phyloP scores from a whole-genome alignment of 257 asterid species.

The Fraxinus excelsior region DNA sequence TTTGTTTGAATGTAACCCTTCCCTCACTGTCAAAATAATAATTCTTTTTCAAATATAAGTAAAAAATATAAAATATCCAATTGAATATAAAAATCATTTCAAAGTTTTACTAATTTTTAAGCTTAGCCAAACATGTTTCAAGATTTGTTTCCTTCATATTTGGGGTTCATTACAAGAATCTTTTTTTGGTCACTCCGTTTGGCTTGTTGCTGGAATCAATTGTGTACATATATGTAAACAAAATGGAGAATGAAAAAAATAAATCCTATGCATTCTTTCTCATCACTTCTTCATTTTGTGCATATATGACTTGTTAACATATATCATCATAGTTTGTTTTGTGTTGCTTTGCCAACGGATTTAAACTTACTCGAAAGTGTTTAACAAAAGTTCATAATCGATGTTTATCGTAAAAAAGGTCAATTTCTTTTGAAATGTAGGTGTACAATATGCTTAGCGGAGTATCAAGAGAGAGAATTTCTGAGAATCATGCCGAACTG shows the following conservation, averaged over 20 bases:
- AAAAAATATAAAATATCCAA: neutral
- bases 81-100: neutral
- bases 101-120: neutral
- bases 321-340: neutral
- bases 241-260: neutral
- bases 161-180: neutral
- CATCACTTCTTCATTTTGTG: neutral
- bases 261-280: neutral
- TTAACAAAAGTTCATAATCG: neutral
- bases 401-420: neutral
- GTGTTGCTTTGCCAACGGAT: neutral
- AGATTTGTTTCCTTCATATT: neutral
- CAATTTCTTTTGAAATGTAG: slow-evolving; percentile 38
- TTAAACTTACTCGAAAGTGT: neutral
- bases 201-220: neutral
- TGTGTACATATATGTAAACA: neutral
- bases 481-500: slow-evolving; percentile 86
- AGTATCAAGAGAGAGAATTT: slow-evolving; percentile 78
- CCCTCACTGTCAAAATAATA: neutral
- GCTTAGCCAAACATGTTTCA: neutral
- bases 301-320: neutral
- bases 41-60: too few species aligned
- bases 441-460: slow-evolving; percentile 74
- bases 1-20: neutral
- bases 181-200: neutral